Base-by-base conservation (phyloP, 176 grass and related monocot genomes). In the Tillandsia leiboldiana region DNA sequence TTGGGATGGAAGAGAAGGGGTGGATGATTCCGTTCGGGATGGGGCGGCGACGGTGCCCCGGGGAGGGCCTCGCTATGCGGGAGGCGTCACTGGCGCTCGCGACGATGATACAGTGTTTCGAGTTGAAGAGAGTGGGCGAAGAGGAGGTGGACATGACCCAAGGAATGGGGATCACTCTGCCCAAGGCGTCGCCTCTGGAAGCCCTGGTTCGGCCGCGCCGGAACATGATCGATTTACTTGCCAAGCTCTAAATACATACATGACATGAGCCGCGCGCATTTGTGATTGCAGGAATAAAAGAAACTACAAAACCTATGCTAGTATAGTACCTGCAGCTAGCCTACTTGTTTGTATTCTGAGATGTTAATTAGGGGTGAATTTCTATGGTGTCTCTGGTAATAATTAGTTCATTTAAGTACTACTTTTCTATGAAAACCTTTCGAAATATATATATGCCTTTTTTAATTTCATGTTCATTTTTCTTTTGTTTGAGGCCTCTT, bases 21-120 rank as follows among this genome's bases (percentile, higher is more conserved):
- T 77, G 63, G 83, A 92, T 85, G 82, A 79, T 85, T 65, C 77
- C 91, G 26, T 96, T 96, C 48, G 91, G 91, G 9, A 69, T 81
- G 75, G 91, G 91, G 56, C 66, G 91, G 11, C 75, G 91, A 2
- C 71, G 68, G 70, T 96, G 90, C 49, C 83, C 82, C 10, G 90
- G 90, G 0, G 90, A 93, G 57, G 70, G 63, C 24, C 74, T 93
- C 47, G 90, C 90, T 2, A 22, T 81, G 67, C 73, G 80, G 2
- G 81, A 75, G 6, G 2, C 81, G 0, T 77, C 79, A 4, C 14
- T 86, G 27, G 80, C 69, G 18, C 42, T 93, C 0, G 90, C 70
- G 1, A 70, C 90, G 5, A 29, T 93, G 58, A 62, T 93, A 3
- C 90, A 93, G 23, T 93, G 86, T 72, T 93, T 93, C 13, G 80